Percentiles rank a stretch among this genome's conserved stretches.
phyloP scores from a whole-genome alignment of 2,329 filamentous ascomycete species.

The Cladosporium sp. region DNA sequence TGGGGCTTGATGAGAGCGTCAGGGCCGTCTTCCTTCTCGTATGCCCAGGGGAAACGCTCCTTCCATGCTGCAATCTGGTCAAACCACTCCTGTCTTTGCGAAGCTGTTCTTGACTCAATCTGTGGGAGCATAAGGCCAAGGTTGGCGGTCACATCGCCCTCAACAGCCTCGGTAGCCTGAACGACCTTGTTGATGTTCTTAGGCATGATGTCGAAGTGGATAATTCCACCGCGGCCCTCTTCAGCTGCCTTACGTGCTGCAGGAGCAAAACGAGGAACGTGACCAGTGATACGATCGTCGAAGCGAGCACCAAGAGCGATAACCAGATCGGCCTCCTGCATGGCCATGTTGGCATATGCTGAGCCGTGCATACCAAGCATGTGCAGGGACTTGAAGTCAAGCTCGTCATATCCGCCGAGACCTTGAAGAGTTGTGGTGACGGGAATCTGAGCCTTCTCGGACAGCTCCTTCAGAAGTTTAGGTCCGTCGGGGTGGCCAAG shows the following conservation, averaged over 20 bases:
- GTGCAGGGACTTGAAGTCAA: constrained; percentile 89
- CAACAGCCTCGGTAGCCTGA: constrained; percentile 90
- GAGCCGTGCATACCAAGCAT: constrained; percentile 99
- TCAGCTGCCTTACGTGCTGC: constrained; percentile 77
- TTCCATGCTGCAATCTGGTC: constrained; percentile 88
- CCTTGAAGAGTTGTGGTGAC: constrained; percentile 95
- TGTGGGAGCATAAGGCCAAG: constrained; percentile 70
- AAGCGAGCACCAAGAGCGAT: constrained; percentile 91
- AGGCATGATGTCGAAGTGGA: constrained; percentile 97
- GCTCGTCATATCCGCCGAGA: constrained; percentile 86
- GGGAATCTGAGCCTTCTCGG: constrained; percentile 85
- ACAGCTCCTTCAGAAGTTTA: constrained; percentile 74
- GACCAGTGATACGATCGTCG: constrained; percentile 88
- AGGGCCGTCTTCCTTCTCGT: constrained; percentile 67
- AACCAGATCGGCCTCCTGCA: constrained; percentile 94
- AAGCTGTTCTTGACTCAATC: constrained; percentile 58
- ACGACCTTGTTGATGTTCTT: constrained; percentile 99
- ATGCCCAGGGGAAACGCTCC: constrained; percentile 80
- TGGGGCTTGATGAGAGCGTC: constrained; percentile 90
- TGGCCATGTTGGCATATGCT: constrained; percentile 95
- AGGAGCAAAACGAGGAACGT: constrained; percentile 81
- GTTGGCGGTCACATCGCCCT: constrained; percentile 84
- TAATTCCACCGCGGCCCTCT: constrained; percentile 85
- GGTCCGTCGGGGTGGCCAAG: constrained; percentile 75
- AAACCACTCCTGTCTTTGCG: constrained; percentile 79